Evolutionary conservation across 805 yeast genomes (phyloP).

Genomic region (Clavispora fructus): DNA sequence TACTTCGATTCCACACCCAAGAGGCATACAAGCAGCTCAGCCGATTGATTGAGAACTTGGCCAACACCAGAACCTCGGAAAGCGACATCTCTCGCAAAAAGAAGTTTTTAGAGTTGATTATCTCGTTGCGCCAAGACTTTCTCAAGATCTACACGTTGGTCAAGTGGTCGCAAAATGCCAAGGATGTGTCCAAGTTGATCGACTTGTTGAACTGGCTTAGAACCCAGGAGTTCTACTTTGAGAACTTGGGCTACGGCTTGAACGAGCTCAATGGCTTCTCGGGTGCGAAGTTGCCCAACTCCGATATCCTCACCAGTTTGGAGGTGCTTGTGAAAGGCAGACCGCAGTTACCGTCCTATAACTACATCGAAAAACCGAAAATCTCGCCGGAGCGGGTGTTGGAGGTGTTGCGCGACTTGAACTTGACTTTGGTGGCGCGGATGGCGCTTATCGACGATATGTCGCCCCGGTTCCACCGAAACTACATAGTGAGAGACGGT

Average conservation of each 20-base stretch:
- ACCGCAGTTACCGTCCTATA: constrained; percentile 67
- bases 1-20: constrained; percentile 54
- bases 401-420: constrained; percentile 59
- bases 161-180: constrained; percentile 79
- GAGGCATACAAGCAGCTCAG: constrained; percentile 60
- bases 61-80: constrained; percentile 39
- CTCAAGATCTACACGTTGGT: constrained; percentile 78
- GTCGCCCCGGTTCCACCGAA: constrained; percentile 54
- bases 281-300: constrained; percentile 88
- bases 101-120: constrained; percentile 61
- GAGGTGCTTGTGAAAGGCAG: constrained; percentile 77
- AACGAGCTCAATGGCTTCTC: constrained; percentile 67
- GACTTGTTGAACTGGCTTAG: constrained; percentile 87
- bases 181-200: constrained; percentile 67
- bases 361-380: constrained; percentile 43
- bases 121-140: constrained; percentile 74
- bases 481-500: constrained; percentile 70
- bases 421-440: constrained; percentile 66
- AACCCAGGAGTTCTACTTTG: constrained; percentile 68
- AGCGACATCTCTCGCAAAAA: constrained; percentile 63
- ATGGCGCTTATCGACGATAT: constrained; percentile 63
- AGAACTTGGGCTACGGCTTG: constrained; percentile 54
- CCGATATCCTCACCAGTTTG: constrained; percentile 81
- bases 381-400: constrained; percentile 55
- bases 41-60: constrained; percentile 55